Percentiles rank a stretch among this genome's conserved stretches.
Evolutionary conservation across 495 filamentous ascomycete species (phyloP).

Genomic region (Aspergillus diversus): DNA sequence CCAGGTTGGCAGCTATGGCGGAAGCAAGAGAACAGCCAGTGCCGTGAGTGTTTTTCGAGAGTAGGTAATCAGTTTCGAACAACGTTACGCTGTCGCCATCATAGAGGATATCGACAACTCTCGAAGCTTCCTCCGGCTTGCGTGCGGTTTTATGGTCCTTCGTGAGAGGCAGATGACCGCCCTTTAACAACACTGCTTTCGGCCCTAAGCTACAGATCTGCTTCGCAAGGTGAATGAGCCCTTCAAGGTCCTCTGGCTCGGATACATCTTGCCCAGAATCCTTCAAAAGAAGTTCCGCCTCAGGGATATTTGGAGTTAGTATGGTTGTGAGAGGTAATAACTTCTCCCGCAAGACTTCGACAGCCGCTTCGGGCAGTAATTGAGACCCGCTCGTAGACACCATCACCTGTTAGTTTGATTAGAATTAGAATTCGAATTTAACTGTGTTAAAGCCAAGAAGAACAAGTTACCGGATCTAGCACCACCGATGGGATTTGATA

Average conservation of each 20-base stretch:
- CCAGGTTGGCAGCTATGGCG: conserved; percentile 86
- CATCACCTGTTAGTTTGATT: conserved; percentile 70
- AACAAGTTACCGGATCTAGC: conserved; percentile 73
- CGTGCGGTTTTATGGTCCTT: conserved; percentile 58
- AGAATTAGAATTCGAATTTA: neutral
- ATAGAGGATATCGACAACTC: conserved; percentile 75
- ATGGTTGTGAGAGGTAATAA: conserved; percentile 79
- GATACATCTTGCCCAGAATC: conserved; percentile 52
- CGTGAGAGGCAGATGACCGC: conserved; percentile 83
- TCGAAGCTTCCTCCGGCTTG: conserved; percentile 57
- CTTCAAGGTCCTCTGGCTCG: conserved; percentile 58
- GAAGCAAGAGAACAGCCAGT: conserved; percentile 95
- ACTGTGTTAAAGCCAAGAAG: conserved; percentile 5
- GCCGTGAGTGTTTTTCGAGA: conserved; percentile 85
- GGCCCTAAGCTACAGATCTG: conserved; percentile 69
- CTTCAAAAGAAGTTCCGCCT: conserved; percentile 75
- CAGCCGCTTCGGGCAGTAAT: conserved; percentile 71
- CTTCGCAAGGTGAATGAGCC: conserved; percentile 69
- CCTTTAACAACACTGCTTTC: conserved; percentile 83
- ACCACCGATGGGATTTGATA: conserved; percentile 67
- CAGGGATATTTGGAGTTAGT: conserved; percentile 90
- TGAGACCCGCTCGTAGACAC: conserved; percentile 82
- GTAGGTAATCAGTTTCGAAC: conserved; percentile 69
- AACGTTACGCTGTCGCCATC: conserved; percentile 58
- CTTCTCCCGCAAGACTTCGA: conserved; percentile 62